Conservation (phyloP, 2,329 filamentous ascomycete species). For the Ophiostoma tasmaniense region DNA sequence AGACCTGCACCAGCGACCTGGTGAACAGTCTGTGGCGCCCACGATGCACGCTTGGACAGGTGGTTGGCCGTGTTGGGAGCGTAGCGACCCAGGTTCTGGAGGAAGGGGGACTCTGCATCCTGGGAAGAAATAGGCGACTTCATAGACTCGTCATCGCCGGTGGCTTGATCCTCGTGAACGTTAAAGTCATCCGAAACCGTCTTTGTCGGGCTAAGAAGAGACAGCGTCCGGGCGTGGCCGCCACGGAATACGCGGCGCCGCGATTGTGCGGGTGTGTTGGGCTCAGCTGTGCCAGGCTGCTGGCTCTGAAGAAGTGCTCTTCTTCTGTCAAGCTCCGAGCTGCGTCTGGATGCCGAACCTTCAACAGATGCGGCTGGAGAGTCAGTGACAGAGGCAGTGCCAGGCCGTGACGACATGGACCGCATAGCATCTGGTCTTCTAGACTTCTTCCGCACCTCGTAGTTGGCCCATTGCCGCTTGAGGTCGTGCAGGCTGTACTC, state of each 20-base stretch:
- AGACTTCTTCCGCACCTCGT: constrained; percentile 69
- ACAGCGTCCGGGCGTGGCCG: constrained; percentile 58
- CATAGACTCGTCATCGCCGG: constrained; percentile 31
- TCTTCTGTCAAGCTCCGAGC: constrained; percentile 62
- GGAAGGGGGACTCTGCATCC: constrained; percentile 25
- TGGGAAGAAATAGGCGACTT: constrained; percentile 27
- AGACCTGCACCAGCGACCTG: constrained; percentile 35
- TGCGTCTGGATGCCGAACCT: constrained; percentile 31
- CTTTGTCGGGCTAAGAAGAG: constrained; percentile 66
- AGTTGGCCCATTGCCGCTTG: constrained; percentile 74
- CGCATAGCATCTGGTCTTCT: constrained; percentile 55
- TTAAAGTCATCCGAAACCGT: constrained; percentile 34
- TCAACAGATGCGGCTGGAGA: constrained; percentile 6
- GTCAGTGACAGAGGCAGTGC: constrained; percentile 5
- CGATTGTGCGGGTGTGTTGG: constrained; percentile 29
- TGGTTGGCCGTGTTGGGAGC: constrained; percentile 29
- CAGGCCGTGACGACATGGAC: constrained; percentile 27
- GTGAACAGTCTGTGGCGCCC: constrained; percentile 45
- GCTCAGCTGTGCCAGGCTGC: constrained; percentile 24
- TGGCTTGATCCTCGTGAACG: constrained; percentile 32
- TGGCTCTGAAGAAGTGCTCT: constrained; percentile 49
- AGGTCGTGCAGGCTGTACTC: constrained; percentile 67
- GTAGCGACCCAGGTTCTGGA: constrained; percentile 26
- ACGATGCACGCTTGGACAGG: constrained; percentile 49
- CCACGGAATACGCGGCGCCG: constrained; percentile 61